These are phyloP conservation scores for Botrytis sinoallii DNA, from an alignment of 2,329 filamentous ascomycete genomes.

Conservation along the genomic window DNA sequence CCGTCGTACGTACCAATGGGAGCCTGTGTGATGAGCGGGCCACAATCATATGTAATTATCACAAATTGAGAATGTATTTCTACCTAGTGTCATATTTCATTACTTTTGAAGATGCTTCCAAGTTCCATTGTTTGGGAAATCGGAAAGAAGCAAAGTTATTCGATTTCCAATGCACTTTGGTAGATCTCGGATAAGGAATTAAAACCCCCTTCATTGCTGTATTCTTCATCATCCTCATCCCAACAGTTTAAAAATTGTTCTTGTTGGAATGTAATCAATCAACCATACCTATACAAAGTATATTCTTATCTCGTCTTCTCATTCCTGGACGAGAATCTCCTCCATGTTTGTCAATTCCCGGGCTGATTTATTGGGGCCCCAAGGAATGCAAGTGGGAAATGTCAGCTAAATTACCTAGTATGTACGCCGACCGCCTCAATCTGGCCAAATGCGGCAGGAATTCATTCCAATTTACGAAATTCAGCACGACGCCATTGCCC, in stretches of 20 bases:
- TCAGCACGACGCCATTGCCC: slow-evolving; percentile 6
- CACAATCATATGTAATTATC: background rate
- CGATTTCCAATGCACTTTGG: background rate
- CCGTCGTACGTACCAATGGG: background rate
- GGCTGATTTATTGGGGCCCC: slow-evolving; percentile 1
- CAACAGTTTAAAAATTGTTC: background rate
- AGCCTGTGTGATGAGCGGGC: background rate
- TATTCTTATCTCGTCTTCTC: background rate
- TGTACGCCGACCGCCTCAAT: slow-evolving; percentile 9
- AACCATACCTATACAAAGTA: background rate
- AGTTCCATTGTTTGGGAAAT: background rate
- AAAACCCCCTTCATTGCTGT: slow-evolving; percentile 1
- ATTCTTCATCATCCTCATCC: background rate
- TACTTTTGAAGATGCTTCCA: background rate
- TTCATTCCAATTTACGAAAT: slow-evolving; percentile 9
- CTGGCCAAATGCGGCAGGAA: slow-evolving; percentile 9
- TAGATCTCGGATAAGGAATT: background rate
- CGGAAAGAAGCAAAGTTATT: background rate
- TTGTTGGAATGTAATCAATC: background rate
- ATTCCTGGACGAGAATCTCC: background rate
- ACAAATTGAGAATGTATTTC: background rate
- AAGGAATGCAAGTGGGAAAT: slow-evolving; percentile 13
- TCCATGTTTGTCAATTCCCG: background rate
- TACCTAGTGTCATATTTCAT: background rate
- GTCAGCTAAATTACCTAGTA: background rate